Evolutionary conservation across 2,329 filamentous ascomycete genomes (phyloP), one percentile per base, ranked within the genome.

Genomic region (Trichoderma koningii): DNA sequence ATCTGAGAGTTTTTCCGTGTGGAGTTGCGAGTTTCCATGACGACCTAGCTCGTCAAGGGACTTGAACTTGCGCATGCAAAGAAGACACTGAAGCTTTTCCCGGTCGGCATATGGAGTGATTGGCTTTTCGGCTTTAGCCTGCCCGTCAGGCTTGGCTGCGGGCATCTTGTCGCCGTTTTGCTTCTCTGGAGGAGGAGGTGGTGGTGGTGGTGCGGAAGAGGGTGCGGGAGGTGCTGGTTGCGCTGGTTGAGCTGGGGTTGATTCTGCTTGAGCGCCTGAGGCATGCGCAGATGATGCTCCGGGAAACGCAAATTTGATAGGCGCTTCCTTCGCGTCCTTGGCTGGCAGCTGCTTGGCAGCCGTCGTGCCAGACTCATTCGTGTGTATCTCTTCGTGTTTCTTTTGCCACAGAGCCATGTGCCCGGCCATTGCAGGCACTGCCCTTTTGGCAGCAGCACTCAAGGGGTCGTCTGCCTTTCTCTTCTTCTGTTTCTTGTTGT

Each of bases 91-190:
- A 17, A 81, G 69, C 41, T 76, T 81, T 2, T 82, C 81, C 23
- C 81, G 76, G 66, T 91, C 87, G 6, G 85, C 83, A 68, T 85
- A 91, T 0, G 86, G 88, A 6, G 76, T 68, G 14, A 47, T 34
- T 48, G 61, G 26, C 44, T 52, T 51, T 44, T 55, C 65, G 5
- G 23, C 38, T n/a, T 45, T 23, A 7, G 50, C 5, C 19, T 42
- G 50, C 9, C 42, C n/a, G 17, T 47, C 48, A 17, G 19, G 15
- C 14, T 70, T 66, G 28, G 60, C 62, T 6, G 62, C 53, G 5
- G 59, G 47, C 3, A 51, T 42, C 4, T 26, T 62, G 23, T 63
- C 45, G 23, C 55, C 63, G 0, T 42, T 41, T 12, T 68, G 68
- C 62, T 44, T 70, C 67, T 47, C 64, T 41, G 68, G 67, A 19